phyloP scores from a whole-genome alignment of 2,329 filamentous ascomycete species.

The Ophiostoma ulmi region DNA sequence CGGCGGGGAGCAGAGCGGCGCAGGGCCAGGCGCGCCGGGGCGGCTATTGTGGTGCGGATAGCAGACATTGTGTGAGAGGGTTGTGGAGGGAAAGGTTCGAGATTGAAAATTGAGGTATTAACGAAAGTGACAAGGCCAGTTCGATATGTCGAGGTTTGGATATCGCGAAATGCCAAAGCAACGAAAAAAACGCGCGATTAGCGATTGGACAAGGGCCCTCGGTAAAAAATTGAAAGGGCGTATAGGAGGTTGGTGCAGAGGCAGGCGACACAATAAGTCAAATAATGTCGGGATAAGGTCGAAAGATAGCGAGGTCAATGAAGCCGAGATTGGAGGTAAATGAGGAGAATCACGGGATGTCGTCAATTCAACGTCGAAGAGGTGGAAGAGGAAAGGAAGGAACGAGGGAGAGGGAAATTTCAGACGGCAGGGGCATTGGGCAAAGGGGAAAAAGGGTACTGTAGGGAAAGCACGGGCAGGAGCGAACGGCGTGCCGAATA shows the following conservation, averaged over 20 bases:
- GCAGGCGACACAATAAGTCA: not conserved
- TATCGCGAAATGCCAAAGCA: conserved; percentile 4
- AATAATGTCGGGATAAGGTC: not conserved
- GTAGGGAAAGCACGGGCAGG: conserved; percentile 10
- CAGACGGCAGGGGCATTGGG: conserved; percentile 11
- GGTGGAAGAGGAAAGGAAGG: conserved; percentile 14
- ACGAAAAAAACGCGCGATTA: conserved; percentile 22
- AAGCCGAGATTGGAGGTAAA: conserved; percentile 10
- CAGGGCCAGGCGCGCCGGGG: conserved; percentile 29
- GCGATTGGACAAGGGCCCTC: conserved; percentile 10
- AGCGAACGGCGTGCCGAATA: conserved; percentile 10
- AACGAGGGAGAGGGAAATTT: conserved; percentile 6
- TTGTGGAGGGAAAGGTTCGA: not conserved
- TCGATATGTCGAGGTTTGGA: not conserved
- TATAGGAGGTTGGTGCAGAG: not conserved
- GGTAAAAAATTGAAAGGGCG: conserved; percentile 1
- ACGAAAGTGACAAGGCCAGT: not conserved
- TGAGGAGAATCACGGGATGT: conserved; percentile 17
- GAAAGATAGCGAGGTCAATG: conserved; percentile 3
- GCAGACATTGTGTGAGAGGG: conserved; percentile 21
- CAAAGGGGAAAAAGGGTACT: conserved; percentile 11
- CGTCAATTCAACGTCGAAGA: not conserved
- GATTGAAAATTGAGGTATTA: not conserved
- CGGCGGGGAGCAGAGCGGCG: conserved; percentile 45
- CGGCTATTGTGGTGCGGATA: conserved; percentile 39